Percentiles rank a stretch among this genome's conserved stretches.
Conservation (phyloP, 1,284 basidiomycete species). For the Fistulinella cinereoalba region DNA sequence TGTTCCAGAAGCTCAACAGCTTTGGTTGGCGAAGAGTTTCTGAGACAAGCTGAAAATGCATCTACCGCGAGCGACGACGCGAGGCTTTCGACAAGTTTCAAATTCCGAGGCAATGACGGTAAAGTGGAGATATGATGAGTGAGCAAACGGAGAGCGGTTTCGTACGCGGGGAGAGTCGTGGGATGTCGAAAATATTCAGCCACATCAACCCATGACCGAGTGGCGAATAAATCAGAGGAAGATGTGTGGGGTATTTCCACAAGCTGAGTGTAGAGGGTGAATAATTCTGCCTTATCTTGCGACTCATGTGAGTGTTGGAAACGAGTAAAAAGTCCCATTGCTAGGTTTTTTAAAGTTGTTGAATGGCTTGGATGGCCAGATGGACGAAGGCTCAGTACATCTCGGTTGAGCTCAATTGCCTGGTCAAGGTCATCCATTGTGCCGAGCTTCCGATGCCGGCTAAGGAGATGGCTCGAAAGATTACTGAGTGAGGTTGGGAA, state of each 20-base stretch:
- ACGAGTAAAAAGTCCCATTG: neutral
- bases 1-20: neutral
- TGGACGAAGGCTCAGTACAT: neutral
- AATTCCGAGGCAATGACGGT: slow-evolving; percentile 3
- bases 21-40: neutral
- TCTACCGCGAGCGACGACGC: neutral
- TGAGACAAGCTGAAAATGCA: neutral
- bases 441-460: neutral
- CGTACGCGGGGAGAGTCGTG: slow-evolving; percentile 3
- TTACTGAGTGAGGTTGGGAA: neutral
- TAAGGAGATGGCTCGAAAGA: neutral
- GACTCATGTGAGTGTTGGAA: neutral
- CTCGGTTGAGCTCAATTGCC: neutral
- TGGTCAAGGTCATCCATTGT: neutral
- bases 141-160: slow-evolving; percentile 1
- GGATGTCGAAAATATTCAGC: slow-evolving; percentile 1
- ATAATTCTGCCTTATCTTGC: neutral
- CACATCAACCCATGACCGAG: neutral
- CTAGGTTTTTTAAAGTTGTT: neutral
- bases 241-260: neutral
- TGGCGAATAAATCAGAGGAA: neutral
- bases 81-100: neutral
- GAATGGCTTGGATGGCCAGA: neutral
- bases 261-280: slow-evolving; percentile 2
- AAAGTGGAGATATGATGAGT: slow-evolving; percentile 1